phyloP scores from a whole-genome alignment of 345 rosid genomes.

The Lumnitzera littorea region DNA sequence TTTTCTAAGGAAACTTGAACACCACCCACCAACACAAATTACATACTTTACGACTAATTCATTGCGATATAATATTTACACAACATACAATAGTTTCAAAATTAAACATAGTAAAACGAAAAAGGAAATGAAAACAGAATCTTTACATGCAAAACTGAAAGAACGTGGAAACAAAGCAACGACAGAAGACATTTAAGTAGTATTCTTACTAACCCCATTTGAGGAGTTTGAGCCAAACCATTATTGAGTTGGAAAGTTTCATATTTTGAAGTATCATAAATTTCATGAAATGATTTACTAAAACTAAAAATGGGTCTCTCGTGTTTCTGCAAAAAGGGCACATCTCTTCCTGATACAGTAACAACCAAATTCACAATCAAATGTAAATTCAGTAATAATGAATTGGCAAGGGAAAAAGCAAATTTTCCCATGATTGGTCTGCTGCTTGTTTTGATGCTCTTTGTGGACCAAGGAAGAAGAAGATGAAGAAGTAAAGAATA shows the following conservation, averaged over 20 bases:
- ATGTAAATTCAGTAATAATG: too few relatives aligned
- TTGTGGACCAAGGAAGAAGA: too few relatives aligned
- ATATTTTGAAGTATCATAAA: conserved; percentile 69
- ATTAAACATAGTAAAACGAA: background rate
- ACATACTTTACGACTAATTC: too few relatives aligned
- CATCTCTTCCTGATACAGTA: conserved; percentile 37
- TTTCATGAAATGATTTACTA: conserved; percentile 33
- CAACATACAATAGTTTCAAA: background rate
- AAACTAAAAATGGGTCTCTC: conserved; percentile 15
- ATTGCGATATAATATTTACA: background rate
- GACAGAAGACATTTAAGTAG: background rate
- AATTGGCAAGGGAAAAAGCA: too few relatives aligned
- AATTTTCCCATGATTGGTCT: too few relatives aligned
- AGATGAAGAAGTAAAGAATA: too few relatives aligned
- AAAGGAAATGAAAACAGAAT: background rate
- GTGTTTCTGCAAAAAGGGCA: conserved; percentile 31
- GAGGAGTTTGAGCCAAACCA: conserved; percentile 84
- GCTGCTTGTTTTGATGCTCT: too few relatives aligned
- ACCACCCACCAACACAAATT: too few relatives aligned
- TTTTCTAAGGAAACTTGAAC: too few relatives aligned
- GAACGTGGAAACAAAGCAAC: background rate
- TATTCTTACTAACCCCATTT: conserved; percentile 62
- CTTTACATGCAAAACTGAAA: conserved; percentile 1
- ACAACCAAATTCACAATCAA: conserved; percentile 13
- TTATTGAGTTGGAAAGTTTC: conserved; percentile 76